Conservation (phyloP, 805 yeast genomes). For the Cyberlindnera suaveolens region DNA sequence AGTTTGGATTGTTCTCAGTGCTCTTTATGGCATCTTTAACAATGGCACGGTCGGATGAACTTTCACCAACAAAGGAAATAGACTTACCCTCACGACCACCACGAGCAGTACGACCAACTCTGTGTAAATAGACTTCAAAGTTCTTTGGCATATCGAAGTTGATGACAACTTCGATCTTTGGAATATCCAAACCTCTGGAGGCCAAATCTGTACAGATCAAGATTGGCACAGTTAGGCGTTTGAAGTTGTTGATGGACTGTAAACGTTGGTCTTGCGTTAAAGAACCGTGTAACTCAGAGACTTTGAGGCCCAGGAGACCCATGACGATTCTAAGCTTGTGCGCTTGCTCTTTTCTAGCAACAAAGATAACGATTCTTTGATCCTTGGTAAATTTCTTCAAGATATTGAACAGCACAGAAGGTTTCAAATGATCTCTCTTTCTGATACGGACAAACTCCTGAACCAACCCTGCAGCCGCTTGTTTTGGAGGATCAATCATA, state of each 20-base stretch:
- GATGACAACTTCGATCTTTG: slow-evolving; percentile 90
- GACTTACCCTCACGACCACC: slow-evolving; percentile 96
- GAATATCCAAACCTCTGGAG: slow-evolving; percentile 98
- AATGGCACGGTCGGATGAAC: slow-evolving; percentile 76
- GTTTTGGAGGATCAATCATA: slow-evolving; percentile 95
- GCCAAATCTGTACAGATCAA: slow-evolving; percentile 96
- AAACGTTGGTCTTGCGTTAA: slow-evolving; percentile 91
- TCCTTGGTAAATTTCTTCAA: slow-evolving; percentile 59
- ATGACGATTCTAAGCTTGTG: slow-evolving; percentile 74
- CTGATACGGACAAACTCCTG: slow-evolving; percentile 96
- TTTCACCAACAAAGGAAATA: slow-evolving; percentile 90
- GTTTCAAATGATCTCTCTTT: slow-evolving; percentile 77
- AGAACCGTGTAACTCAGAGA: slow-evolving; percentile 78
- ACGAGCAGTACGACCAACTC: slow-evolving; percentile 99
- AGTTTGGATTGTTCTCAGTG: slow-evolving; percentile 37
- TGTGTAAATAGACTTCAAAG: slow-evolving; percentile 86
- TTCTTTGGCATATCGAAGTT: slow-evolving; percentile 95
- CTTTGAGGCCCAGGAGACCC: slow-evolving; percentile 71
- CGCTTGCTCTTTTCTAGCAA: slow-evolving; percentile 85
- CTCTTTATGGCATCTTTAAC: slow-evolving; percentile 87
- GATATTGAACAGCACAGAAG: slow-evolving; percentile 72
- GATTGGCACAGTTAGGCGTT: slow-evolving; percentile 75
- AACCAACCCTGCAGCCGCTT: slow-evolving; percentile 82
- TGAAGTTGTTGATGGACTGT: slow-evolving; percentile 74
- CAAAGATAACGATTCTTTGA: slow-evolving; percentile 81